A percentile compares a stretch with the other conserved stretches of the same genome.
These are phyloP conservation scores for Russula sp. DNA, from an alignment of 768 basidiomycete species.

Conservation along the genomic window DNA sequence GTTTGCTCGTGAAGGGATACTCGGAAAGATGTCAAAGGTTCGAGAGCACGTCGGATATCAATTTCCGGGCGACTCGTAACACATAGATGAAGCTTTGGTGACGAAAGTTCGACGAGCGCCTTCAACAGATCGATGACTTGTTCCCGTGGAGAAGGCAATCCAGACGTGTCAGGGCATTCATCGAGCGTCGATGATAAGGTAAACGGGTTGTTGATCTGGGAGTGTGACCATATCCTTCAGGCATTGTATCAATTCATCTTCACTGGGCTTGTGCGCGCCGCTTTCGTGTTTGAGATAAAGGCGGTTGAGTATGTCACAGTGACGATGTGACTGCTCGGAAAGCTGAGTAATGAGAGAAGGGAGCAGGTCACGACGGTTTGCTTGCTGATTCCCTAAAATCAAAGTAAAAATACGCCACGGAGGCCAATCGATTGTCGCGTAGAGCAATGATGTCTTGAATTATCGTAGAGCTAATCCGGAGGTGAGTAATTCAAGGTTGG, in stretches of 20 bases:
- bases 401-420: background rate
- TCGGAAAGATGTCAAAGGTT: background rate
- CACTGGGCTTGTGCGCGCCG: background rate
- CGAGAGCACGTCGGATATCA: background rate
- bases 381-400: background rate
- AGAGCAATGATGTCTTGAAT: background rate
- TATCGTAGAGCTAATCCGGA: background rate
- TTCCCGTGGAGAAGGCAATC: conserved; percentile 2
- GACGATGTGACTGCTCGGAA: background rate
- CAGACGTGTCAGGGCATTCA: background rate
- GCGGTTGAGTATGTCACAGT: background rate
- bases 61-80: conserved; percentile 6
- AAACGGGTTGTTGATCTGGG: background rate
- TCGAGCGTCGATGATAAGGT: conserved; percentile 1
- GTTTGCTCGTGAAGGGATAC: conserved; percentile 5
- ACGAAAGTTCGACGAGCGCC: background rate
- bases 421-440: background rate
- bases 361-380: background rate
- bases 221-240: background rate
- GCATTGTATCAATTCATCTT: background rate
- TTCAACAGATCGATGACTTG: background rate
- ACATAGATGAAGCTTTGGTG: conserved; percentile 4
- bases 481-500: background rate
- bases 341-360: background rate
- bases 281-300: background rate